These are phyloP conservation scores for Tricholoma flavovirens DNA, from an alignment of 768 basidiomycete genomes.

Conservation along the genomic window DNA sequence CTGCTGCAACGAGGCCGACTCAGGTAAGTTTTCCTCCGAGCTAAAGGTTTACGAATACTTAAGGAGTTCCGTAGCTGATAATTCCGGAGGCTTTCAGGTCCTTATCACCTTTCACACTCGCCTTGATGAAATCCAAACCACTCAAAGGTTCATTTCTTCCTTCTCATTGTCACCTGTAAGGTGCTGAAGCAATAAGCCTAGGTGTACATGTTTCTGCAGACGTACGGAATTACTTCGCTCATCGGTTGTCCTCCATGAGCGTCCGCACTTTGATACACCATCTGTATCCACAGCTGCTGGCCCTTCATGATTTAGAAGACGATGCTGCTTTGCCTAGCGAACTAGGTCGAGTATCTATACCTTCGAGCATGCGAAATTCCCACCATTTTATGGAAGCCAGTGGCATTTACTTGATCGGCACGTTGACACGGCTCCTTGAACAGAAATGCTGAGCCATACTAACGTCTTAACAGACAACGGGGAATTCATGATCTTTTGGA, in stretches of 20 bases:
- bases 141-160: conserved; percentile 65
- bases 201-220: conserved; percentile 89
- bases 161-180: neutral
- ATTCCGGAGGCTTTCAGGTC: conserved; percentile 91
- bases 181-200: conserved; percentile 22
- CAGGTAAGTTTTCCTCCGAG: conserved; percentile 49
- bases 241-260: conserved; percentile 65
- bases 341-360: conserved; percentile 58
- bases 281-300: conserved; percentile 84
- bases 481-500: conserved; percentile 83
- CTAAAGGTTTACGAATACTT: neutral
- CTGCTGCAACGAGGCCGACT: conserved; percentile 64
- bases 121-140: conserved; percentile 83
- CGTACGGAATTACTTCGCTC: conserved; percentile 81
- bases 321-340: conserved; percentile 62
- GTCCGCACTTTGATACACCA: conserved; percentile 67
- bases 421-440: conserved; percentile 14
- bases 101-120: conserved; percentile 75
- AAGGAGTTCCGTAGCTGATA: conserved; percentile 57
- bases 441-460: neutral
- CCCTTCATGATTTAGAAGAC: conserved; percentile 79
- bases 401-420: conserved; percentile 92
- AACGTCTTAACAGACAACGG: conserved; percentile 66
- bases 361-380: conserved; percentile 74
- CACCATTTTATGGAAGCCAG: conserved; percentile 85